These are phyloP conservation scores for Simmondsia chinensis DNA, from an alignment of 148 eudicot species.

Conservation along the genomic window DNA sequence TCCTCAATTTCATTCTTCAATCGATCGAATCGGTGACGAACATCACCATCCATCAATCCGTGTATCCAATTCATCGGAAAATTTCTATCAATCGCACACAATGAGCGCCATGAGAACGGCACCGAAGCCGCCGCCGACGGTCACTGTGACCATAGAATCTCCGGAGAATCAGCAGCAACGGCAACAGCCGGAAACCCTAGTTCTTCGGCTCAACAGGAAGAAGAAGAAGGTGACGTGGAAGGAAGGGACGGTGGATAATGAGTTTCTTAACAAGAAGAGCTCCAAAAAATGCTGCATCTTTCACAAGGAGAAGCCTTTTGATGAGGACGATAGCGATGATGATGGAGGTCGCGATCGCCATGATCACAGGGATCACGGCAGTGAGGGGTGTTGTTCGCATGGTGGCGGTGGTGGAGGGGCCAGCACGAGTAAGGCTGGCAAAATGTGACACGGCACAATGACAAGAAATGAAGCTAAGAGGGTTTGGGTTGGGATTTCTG, in stretches of 20 bases:
- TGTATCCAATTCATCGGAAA: too few relatives aligned
- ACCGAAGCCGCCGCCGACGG: constrained; percentile 9
- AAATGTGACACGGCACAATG: too few relatives aligned
- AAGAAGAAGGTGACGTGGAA: constrained; percentile 87
- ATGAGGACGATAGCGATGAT: constrained; percentile 72
- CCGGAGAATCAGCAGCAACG: constrained; percentile 12
- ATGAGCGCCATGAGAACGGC: constrained; percentile 7
- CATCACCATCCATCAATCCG: too few relatives aligned
- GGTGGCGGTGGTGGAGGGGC: too few relatives aligned
- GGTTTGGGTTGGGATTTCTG: too few relatives aligned
- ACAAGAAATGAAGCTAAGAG: too few relatives aligned
- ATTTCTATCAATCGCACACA: too few relatives aligned
- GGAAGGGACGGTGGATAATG: constrained; percentile 82
- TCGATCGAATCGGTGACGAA: too few relatives aligned
- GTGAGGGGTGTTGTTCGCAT: constrained; percentile 29
- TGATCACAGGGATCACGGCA: constrained; percentile 12
- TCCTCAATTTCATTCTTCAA: too few relatives aligned
- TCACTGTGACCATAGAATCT: constrained; percentile 23
- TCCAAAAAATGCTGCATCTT: constrained; percentile 92
- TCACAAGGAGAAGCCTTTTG: constrained; percentile 82
- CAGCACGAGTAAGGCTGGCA: too few relatives aligned
- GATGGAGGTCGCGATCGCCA: constrained; percentile 18
- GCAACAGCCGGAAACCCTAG: constrained; percentile 37
- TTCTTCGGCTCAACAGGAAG: constrained; percentile 53
- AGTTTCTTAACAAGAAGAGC: constrained; percentile 76